These are phyloP conservation scores for Aspergillus versicolor DNA, from an alignment of 2,329 filamentous ascomycete species.

Conservation along the genomic window DNA sequence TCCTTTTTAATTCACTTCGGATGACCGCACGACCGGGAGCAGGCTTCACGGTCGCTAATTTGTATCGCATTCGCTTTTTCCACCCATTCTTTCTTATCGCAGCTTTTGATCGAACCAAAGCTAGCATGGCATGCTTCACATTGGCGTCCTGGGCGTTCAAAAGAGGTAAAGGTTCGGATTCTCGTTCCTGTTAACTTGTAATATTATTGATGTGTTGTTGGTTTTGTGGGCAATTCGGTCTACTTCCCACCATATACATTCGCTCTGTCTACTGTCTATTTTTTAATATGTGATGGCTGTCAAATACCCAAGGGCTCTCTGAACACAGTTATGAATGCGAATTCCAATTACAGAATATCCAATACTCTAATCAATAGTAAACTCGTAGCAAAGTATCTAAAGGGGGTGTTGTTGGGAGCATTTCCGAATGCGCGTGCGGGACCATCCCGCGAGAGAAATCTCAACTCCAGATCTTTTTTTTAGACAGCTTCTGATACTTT, in stretches of 20 bases:
- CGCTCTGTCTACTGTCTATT: conserved; percentile 10
- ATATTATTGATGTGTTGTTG: conserved; percentile 24
- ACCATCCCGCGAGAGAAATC: not conserved
- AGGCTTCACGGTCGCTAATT: conserved; percentile 39
- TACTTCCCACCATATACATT: conserved; percentile 1
- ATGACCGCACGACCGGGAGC: conserved; percentile 43
- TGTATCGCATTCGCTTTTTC: conserved; percentile 8
- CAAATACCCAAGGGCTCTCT: conserved; percentile 20
- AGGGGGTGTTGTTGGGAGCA: not conserved
- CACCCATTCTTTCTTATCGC: conserved; percentile 11
- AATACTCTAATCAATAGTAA: not conserved
- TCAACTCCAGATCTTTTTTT: conserved; percentile 7
- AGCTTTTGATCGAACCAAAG: conserved; percentile 9
- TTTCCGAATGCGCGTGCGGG: not conserved
- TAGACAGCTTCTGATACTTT: not conserved
- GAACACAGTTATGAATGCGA: conserved; percentile 5
- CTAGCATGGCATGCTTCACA: conserved; percentile 19
- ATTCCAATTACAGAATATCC: not conserved
- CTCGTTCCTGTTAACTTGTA: conserved; percentile 32
- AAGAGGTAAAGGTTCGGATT: conserved; percentile 23
- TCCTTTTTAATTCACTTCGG: conserved; percentile 16
- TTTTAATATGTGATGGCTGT: conserved; percentile 15
- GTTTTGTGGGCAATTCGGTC: conserved; percentile 13
- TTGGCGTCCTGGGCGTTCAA: conserved; percentile 30
- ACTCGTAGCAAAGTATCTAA: not conserved